Percentiles rank a stretch among this genome's conserved stretches.
Conservation (phyloP, 495 filamentous ascomycete genomes). For the Stereocaulon alpinum region DNA sequence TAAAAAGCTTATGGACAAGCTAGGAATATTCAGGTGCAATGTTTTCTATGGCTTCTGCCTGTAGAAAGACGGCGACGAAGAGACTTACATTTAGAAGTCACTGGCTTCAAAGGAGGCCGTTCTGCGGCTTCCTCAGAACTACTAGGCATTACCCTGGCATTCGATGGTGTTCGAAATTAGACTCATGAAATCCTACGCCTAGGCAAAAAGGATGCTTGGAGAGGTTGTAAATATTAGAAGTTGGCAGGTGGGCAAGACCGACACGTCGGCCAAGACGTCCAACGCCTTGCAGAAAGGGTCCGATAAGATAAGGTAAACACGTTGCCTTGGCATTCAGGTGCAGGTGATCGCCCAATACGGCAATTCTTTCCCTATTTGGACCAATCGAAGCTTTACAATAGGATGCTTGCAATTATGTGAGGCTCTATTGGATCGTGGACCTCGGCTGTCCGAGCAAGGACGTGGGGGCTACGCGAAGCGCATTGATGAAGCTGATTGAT, state of each 20-base stretch:
- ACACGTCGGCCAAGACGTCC: not conserved
- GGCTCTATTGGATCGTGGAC: no score
- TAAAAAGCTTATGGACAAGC: no score
- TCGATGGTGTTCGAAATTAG: not conserved
- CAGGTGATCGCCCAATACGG: no score
- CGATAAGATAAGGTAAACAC: slow-evolving; percentile 8
- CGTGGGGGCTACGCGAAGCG: no score
- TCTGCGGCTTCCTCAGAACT: slow-evolving; percentile 7
- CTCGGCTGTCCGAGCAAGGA: no score
- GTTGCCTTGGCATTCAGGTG: not conserved
- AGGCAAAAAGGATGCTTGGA: not conserved
- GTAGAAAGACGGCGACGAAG: not conserved
- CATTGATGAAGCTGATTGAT: no score
- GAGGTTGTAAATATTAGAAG: not conserved
- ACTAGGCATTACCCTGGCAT: slow-evolving; percentile 5
- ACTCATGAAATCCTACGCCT: not conserved
- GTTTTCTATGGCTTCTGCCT: not conserved
- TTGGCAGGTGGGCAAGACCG: not conserved
- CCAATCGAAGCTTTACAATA: no score
- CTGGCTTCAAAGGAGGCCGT: slow-evolving; percentile 2
- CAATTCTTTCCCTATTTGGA: no score
- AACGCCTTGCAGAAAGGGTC: not conserved
- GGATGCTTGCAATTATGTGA: no score
- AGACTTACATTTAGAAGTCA: slow-evolving; percentile 12
- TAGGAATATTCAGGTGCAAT: not conserved